Percentiles rank a stretch among this genome's conserved stretches.
phyloP scores from a whole-genome alignment of 148 eudicot species.

The Diospyros lotus region DNA sequence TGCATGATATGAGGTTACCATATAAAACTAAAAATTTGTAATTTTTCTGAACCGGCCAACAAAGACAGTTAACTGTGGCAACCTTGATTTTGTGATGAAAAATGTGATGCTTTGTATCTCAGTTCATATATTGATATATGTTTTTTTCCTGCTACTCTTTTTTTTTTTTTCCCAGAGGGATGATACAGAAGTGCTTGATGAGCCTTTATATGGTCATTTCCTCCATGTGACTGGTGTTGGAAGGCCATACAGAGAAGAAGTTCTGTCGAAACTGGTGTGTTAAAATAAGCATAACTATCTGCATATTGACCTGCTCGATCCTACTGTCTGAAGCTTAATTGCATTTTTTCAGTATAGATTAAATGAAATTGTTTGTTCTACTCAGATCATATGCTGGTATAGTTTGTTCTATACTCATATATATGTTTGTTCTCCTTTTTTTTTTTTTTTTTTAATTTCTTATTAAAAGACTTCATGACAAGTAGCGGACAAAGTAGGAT shows the following conservation, averaged over 20 bases:
- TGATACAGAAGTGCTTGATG: constrained; percentile 92
- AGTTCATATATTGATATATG: background rate
- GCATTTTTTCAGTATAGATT: background rate
- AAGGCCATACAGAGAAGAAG: constrained; percentile 70
- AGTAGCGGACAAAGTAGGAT: background rate
- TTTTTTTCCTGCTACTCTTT: background rate
- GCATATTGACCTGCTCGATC: background rate
- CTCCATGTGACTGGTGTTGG: constrained; percentile 59
- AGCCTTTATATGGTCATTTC: constrained; percentile 79
- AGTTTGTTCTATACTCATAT: background rate
- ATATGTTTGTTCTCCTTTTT: background rate
- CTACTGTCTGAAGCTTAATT: background rate
- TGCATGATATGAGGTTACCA: background rate
- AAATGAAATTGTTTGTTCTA: constrained; percentile 5
- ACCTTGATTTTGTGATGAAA: background rate
- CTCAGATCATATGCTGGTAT: background rate
- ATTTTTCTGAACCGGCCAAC: background rate
- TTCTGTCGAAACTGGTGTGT: constrained; percentile 70
- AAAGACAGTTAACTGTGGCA: background rate
- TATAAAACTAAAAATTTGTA: background rate
- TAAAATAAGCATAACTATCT: background rate
- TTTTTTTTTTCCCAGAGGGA: constrained; percentile 52
- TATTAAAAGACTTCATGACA: background rate
- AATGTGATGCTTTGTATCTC: constrained; percentile 5
- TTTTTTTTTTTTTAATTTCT: background rate